These are phyloP conservation scores for Leccinum arenicola DNA, from an alignment of 768 basidiomycete species.

Conservation along the genomic window DNA sequence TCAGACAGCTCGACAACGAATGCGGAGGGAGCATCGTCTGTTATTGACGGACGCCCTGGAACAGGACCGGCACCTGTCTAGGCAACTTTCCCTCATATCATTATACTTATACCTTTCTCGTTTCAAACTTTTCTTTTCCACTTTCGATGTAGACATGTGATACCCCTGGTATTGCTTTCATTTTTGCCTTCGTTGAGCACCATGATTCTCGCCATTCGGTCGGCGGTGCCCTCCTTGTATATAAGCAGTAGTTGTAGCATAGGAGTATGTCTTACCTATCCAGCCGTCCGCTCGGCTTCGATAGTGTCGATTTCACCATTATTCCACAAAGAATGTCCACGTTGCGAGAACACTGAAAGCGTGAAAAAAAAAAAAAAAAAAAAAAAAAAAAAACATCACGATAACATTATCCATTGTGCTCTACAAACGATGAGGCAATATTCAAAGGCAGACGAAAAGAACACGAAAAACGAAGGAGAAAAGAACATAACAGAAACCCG, in stretches of 20 bases:
- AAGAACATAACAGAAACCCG: background rate
- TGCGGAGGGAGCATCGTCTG: conserved; percentile 1
- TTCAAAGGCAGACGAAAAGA: background rate
- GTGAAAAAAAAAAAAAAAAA: too few relatives aligned
- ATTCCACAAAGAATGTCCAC: background rate
- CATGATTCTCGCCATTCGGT: background rate
- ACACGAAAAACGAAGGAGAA: background rate
- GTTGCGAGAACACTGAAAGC: background rate
- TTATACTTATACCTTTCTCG: background rate
- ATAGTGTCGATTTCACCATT: background rate
- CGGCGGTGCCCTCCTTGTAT: background rate
- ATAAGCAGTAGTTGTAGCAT: background rate
- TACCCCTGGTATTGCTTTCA: background rate
- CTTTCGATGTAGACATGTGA: too few relatives aligned
- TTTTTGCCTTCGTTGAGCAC: background rate
- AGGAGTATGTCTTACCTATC: background rate
- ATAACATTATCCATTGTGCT: background rate
- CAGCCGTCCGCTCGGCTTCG: background rate
- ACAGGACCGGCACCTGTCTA: background rate
- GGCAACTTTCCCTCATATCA: background rate
- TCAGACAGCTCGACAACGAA: conserved; percentile 13
- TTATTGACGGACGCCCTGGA: background rate
- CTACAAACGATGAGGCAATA: background rate
- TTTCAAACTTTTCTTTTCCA: background rate
- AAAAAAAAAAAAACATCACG: too few relatives aligned